These are phyloP conservation scores for Chalciporus sp. DNA, from an alignment of 1,284 basidiomycete species.

Conservation along the genomic window DNA sequence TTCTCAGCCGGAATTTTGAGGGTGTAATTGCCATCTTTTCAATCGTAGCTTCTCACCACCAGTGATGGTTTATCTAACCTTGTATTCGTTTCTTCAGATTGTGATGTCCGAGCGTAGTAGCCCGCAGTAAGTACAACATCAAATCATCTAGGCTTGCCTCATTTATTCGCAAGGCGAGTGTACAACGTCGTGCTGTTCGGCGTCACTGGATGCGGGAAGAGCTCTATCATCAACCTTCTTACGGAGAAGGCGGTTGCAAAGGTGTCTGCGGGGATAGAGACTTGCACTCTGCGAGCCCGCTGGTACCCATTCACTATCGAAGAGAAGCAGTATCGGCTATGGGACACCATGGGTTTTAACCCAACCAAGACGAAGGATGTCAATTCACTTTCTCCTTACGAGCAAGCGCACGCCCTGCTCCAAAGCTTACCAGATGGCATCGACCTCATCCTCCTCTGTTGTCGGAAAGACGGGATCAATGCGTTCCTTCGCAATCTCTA, in stretches of 20 bases:
- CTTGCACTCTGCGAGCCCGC: constrained; percentile 11
- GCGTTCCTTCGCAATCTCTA: not conserved
- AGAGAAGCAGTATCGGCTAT: constrained; percentile 18
- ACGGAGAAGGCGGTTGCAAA: constrained; percentile 1
- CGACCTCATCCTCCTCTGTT: constrained; percentile 11
- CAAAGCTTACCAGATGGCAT: constrained; percentile 1
- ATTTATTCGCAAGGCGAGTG: not conserved
- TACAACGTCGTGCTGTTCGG: constrained; percentile 16
- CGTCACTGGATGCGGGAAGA: constrained; percentile 15
- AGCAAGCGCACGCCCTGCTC: constrained; percentile 13
- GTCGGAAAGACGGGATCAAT: not conserved
- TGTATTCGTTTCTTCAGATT: not conserved
- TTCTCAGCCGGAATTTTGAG: too few species aligned
- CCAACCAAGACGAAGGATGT: not conserved
- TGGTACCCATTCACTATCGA: not conserved
- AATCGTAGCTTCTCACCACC: too few species aligned
- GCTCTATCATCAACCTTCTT: constrained; percentile 19
- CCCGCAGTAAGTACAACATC: not conserved
- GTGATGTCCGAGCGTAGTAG: not conserved
- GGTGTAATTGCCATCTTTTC: too few species aligned
- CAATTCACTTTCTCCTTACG: constrained; percentile 8
- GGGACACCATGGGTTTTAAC: constrained; percentile 18
- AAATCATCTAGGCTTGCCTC: not conserved
- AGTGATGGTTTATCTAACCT: too few species aligned
- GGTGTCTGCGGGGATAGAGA: constrained; percentile 1